Base-by-base conservation (phyloP, 305 asterid species). In the Petunia hybrid region DNA sequence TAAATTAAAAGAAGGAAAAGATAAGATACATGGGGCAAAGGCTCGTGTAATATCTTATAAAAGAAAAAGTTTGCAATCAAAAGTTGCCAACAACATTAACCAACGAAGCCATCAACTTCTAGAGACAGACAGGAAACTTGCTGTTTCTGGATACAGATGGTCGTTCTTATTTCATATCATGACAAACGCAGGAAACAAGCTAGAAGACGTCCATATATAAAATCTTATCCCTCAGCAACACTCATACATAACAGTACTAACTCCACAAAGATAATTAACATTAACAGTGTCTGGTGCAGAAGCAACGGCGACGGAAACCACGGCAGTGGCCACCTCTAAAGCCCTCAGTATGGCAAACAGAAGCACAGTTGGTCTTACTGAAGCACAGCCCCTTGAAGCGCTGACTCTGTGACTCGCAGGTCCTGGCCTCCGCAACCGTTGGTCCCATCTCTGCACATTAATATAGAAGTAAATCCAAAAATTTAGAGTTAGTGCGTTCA, bases 291-390 rank as follows among this genome's bases (percentile, higher is more conserved):
- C 80, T 80, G 8, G 70, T 61, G 83, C 88, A 86, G 74, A 79
- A 86, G 80, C 91, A 88, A 8, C 87, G 82, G 40, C 73, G 89
- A 39, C 87, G 88, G 36, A 88, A 46, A 48, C 91, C 91, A 8
- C 82, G 56, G 73, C 88, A 88, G 51, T 77, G 65, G 38, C 83
- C 90, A 1, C 79, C 82, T 22, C 1, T 63, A 68, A 88, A 88
- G 8, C 86, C 83, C 76, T 88, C 86, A 0, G 70, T 81, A 51
- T 80, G 61, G 85, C 87, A 88, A 14, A 88, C 81, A 59, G 53
- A 14, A 74, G 53, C 85, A 53, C 90, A 85, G 74, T 82, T 88
- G 55, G 31, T 31, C 16, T 48, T 76, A 1, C 86, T 79, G 7
- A 73, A 1, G 68, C 88, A 86, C 2, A 31, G 2, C 6, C 88